These are phyloP conservation scores for Penicillium mononematosum DNA, from an alignment of 495 filamentous ascomycete genomes.

Conservation along the genomic window DNA sequence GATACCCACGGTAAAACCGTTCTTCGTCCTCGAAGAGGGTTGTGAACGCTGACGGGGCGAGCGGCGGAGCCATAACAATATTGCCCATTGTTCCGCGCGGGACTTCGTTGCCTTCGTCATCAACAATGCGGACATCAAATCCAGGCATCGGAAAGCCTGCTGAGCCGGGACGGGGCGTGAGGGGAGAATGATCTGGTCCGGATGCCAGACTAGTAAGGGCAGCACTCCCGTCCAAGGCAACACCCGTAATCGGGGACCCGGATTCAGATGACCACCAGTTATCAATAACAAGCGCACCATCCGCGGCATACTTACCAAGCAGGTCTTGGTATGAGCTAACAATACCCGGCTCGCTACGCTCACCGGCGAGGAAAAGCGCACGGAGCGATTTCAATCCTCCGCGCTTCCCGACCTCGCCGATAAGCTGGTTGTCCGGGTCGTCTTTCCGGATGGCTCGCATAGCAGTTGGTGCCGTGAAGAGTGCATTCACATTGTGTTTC, in stretches of 20 bases:
- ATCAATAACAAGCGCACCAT: conserved; percentile 71
- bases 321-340: conserved; percentile 75
- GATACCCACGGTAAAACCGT: conserved; percentile 76
- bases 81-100: conserved; percentile 77
- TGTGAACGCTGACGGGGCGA: conserved; percentile 82
- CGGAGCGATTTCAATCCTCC: conserved; percentile 66
- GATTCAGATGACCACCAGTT: conserved; percentile 98
- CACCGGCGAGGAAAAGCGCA: conserved; percentile 83
- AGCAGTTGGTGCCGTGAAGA: conserved; percentile 87
- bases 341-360: conserved; percentile 85
- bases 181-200: conserved; percentile 24
- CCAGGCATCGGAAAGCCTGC: conserved; percentile 89
- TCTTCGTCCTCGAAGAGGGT: conserved; percentile 82
- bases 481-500: conserved; percentile 76
- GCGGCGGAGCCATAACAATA: conserved; percentile 77
- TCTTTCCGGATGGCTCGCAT: conserved; percentile 83
- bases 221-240: conserved; percentile 55
- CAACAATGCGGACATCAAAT: conserved; percentile 80
- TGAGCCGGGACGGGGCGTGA: conserved; percentile 73
- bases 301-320: conserved; percentile 60
- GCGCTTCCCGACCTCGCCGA: conserved; percentile 59
- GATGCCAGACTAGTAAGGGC: conserved; percentile 14
- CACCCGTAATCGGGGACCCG: conserved; percentile 82
- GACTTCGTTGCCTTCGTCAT: conserved; percentile 73
- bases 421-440: conserved; percentile 68